phyloP scores from a whole-genome alignment of 805 yeast genomes.

The Wickerhamomyces queroliae region DNA sequence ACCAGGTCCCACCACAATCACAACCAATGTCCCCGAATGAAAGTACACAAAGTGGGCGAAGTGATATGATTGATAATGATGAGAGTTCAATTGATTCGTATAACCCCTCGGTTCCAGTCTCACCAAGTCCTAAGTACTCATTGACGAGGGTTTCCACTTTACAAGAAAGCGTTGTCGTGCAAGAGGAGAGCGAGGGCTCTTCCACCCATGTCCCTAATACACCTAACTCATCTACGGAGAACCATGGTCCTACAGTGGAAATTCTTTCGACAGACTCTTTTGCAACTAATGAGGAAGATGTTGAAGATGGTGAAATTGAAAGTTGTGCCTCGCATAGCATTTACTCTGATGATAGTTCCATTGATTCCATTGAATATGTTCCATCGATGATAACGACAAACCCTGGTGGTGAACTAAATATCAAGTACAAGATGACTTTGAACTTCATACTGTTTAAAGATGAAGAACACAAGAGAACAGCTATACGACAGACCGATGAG shows the following conservation, averaged over 20 bases:
- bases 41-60: too few species aligned
- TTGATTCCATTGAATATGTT: not conserved
- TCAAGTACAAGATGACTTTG: conserved; percentile 9
- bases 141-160: conserved; percentile 11
- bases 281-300: conserved; percentile 3
- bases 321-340: not conserved
- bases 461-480: conserved; percentile 15
- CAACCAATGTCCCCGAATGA: too few species aligned
- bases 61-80: not conserved
- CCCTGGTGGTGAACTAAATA: conserved; percentile 5
- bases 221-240: not conserved
- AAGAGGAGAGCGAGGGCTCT: not conserved
- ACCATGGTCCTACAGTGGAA: not conserved
- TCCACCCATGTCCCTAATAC: not conserved
- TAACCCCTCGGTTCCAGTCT: conserved; percentile 4
- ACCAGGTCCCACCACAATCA: not conserved
- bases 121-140: conserved; percentile 5
- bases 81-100: conserved; percentile 2
- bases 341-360: not conserved
- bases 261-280: not conserved
- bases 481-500: conserved; percentile 18
- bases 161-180: conserved; percentile 1
- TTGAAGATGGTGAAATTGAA: conserved; percentile 1
- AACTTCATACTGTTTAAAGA: conserved; percentile 17
- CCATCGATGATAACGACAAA: conserved; percentile 1